Evolutionary conservation across 345 rosid genomes (phyloP), one percentile per base, ranked within the genome.

Genomic region (Eucalyptus sp.): DNA sequence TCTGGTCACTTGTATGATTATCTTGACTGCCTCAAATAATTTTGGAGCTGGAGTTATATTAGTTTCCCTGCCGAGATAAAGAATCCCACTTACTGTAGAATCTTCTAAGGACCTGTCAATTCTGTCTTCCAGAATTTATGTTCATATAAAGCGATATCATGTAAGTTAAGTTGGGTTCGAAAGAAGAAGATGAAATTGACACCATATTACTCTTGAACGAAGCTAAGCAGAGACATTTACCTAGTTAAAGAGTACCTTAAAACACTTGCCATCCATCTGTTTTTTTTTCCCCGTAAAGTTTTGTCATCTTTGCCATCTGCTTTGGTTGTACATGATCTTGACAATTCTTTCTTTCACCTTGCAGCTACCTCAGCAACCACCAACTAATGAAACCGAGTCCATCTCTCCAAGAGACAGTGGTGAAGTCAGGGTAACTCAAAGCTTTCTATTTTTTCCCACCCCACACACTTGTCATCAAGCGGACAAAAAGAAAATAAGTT

Each of bases 341-440:
- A 68, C 80, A 87, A 31, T 48, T 22, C n/a, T 12, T 58, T 29
- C 58, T n/a, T 56, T 76, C 90, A 62, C 31, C 16, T 62, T 89
- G 50, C 90, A 91, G 96, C 87, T 92, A 64, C 90, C 90, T 86
- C 94, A 91, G 91, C 94, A 88, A 80, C 87, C 91, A 85, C 89
- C 86, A 90, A 92, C 89, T 31, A 90, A 83, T 58, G 95, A 94
- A 90, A 94, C 95, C 86, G 90, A 86, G 44, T 92, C 95, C 71
- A 93, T 93, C 60, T 94, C 99, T 89, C 98, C 98, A 87, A 92
- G 97, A 91, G 97, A 94, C 86, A 96, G 97, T 68, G 95, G 94
- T 91, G 98, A 96, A 93, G 93, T 95, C 91, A 96, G 94, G 97
- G 99, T 97, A 87, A 58, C 29, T 87, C 54, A 50, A 31, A 13